Percentiles rank a stretch among this genome's conserved stretches.
Conservation (phyloP, 129 eudicot species). For the Pittosporum tobira region DNA sequence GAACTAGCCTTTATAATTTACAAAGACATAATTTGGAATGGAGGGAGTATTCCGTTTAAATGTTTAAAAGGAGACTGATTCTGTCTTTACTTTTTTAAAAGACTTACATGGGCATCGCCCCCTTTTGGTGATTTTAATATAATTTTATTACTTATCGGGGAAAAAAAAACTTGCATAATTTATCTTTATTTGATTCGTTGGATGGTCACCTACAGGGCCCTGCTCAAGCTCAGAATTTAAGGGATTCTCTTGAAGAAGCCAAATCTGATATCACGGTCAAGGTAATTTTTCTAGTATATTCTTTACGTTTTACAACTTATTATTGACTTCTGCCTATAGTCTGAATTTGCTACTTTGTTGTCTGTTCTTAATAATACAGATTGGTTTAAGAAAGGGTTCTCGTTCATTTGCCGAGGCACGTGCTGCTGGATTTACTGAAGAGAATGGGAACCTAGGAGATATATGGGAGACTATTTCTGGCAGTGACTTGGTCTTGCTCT, state of each 20-base stretch:
- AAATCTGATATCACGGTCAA: conserved; percentile 83
- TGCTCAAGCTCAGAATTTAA: conserved; percentile 94
- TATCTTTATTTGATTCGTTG: not conserved
- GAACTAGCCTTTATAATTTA: no score
- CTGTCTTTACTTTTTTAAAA: no score
- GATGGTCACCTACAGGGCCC: conserved; percentile 51
- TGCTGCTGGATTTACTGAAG: conserved; percentile 88
- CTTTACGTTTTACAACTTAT: not conserved
- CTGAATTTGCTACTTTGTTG: not conserved
- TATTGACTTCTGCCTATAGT: not conserved
- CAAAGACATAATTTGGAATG: no score
- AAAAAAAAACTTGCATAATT: no score
- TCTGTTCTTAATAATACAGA: conserved; percentile 28
- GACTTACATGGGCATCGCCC: no score
- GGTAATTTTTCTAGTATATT: conserved; percentile 35
- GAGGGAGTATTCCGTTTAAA: no score
- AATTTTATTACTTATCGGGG: no score
- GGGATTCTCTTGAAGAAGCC: conserved; percentile 83
- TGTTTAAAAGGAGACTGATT: no score
- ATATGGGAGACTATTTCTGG: conserved; percentile 74
- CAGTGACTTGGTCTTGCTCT: conserved; percentile 85
- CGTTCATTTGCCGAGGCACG: conserved; percentile 90
- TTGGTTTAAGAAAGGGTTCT: conserved; percentile 93
- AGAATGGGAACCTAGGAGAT: conserved; percentile 89
- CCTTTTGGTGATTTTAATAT: no score